phyloP scores from a whole-genome alignment of 257 asterid species.

The Solanum pennellii region DNA sequence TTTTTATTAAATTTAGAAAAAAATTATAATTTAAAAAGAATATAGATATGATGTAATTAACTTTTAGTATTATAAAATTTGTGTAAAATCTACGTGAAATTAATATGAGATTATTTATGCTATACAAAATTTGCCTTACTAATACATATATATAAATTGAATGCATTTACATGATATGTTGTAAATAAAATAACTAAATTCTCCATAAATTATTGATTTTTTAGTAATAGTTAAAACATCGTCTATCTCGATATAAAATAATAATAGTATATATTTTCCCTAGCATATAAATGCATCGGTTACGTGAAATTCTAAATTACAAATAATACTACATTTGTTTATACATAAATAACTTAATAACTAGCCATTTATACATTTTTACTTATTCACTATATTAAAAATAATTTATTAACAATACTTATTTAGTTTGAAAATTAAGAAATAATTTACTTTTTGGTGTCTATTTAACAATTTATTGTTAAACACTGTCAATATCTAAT shows the following conservation, averaged over 20 bases:
- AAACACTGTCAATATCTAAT: too few relatives aligned
- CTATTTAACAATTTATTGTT: too few relatives aligned
- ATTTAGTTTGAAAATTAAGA: too few relatives aligned
- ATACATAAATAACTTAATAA: not conserved
- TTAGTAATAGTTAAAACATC: too few relatives aligned
- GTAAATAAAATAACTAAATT: too few relatives aligned
- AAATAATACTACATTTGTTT: not conserved
- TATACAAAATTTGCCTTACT: not conserved
- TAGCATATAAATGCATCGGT: not conserved
- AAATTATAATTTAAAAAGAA: accelerated
- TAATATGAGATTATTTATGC: not conserved
- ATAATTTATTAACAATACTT: too few relatives aligned
- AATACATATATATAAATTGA: too few relatives aligned
- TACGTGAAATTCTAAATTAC: not conserved
- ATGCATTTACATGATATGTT: not conserved
- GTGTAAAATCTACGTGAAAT: not conserved
- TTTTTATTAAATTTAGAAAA: too few relatives aligned
- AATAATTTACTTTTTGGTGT: too few relatives aligned
- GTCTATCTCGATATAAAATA: not conserved
- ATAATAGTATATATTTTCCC: not conserved
- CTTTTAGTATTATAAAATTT: not conserved
- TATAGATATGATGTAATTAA: too few relatives aligned
- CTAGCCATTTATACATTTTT: not conserved
- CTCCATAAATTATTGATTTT: too few relatives aligned
- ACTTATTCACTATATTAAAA: too few relatives aligned